A percentile compares a stretch with the other conserved stretches of the same genome.
phyloP scores from a whole-genome alignment of 768 basidiomycete species.

The Leccinellum rugosiceps region DNA sequence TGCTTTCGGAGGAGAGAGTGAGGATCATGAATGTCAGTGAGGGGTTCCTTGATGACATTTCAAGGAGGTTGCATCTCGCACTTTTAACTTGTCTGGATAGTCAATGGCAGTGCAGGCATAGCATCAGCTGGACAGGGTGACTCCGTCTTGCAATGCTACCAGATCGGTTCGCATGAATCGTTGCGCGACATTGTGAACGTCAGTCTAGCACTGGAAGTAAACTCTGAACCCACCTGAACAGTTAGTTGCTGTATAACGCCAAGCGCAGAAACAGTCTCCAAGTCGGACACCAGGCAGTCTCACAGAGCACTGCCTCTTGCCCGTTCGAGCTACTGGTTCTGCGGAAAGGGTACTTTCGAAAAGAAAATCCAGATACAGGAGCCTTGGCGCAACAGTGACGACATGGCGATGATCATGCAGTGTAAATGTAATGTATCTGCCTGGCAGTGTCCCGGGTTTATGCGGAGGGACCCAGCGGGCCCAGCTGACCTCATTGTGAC shows the following conservation, averaged over 20 bases:
- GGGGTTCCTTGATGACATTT: background rate
- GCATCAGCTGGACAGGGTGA: background rate
- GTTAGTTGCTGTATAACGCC: background rate
- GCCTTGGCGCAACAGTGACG: background rate
- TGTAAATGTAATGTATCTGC: background rate
- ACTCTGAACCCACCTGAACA: background rate
- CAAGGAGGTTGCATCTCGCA: background rate
- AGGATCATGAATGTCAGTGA: slow-evolving; percentile 18
- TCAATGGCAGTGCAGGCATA: background rate
- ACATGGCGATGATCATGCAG: background rate
- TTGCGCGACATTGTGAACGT: background rate
- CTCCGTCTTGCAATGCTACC: background rate
- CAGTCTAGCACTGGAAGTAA: background rate
- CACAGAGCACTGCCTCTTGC: background rate
- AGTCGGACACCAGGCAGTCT: background rate
- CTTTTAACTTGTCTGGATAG: background rate
- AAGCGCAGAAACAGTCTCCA: background rate
- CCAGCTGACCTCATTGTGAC: no score
- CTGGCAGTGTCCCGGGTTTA: no score
- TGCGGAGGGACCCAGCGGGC: no score
- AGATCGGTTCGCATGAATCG: no score
- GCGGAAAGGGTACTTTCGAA: background rate
- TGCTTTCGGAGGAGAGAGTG: slow-evolving; percentile 22
- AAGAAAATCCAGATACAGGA: background rate
- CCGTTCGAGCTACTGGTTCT: background rate